Conservation (phyloP, 352 stramenopile genomes). For the Lagenidium giganteum region DNA sequence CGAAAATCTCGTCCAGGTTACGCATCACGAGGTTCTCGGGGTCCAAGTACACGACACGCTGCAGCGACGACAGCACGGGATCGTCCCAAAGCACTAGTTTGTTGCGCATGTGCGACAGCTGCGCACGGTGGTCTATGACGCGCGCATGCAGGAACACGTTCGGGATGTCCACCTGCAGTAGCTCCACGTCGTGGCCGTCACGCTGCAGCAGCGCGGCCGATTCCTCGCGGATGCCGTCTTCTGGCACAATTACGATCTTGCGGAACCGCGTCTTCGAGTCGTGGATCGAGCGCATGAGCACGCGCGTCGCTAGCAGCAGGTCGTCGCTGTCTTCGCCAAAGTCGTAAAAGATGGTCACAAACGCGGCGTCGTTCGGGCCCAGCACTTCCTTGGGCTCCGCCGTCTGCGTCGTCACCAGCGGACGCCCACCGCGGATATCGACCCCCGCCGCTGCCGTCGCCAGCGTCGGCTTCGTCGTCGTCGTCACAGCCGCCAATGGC, state of each 20-base stretch:
- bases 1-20: conserved; percentile 83
- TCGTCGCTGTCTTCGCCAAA: conserved; percentile 50
- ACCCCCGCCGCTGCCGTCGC: too few relatives aligned
- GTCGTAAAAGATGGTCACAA: conserved; percentile 72
- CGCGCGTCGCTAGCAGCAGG: conserved; percentile 53
- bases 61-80: conserved; percentile 46
- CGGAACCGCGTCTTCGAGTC: conserved; percentile 63
- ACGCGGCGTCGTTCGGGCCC: conserved; percentile 43
- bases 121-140: conserved; percentile 56
- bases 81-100: conserved; percentile 82
- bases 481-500: too few relatives aligned
- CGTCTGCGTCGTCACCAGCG: too few relatives aligned
- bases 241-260: conserved; percentile 61
- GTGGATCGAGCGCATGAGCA: conserved; percentile 67
- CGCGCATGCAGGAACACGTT: conserved; percentile 64
- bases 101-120: conserved; percentile 80
- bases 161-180: conserved; percentile 51
- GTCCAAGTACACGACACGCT: conserved; percentile 74
- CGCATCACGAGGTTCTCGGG: conserved; percentile 74
- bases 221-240: conserved; percentile 42
- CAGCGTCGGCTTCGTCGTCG: too few relatives aligned
- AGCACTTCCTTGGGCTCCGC: too few relatives aligned
- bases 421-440: too few relatives aligned
- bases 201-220: conserved; percentile 31
- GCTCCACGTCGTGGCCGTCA: conserved; percentile 63